Evolutionary conservation across 2,329 filamentous ascomycete genomes (phyloP), one percentile per base, ranked within the genome.

Genomic region (Neopestalotiopsis sp.): DNA sequence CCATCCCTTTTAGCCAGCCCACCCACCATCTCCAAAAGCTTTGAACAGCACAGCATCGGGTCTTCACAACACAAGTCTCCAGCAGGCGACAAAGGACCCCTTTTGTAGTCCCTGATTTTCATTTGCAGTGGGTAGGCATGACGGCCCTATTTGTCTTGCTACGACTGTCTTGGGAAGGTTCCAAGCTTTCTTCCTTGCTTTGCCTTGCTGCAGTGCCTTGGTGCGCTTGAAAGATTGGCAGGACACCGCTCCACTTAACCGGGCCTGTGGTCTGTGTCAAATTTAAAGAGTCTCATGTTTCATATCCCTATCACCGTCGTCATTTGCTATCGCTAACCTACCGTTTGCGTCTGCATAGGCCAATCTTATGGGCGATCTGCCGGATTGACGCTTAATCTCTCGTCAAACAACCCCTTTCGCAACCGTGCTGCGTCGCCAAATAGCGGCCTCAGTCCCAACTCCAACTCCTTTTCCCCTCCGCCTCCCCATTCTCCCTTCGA

Each of bases 391-490:
- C 83, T 92, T 79, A 91, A 90, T 81, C 88, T 94, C 76, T 90
- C 91, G 80, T 94, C 92, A 79, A 94, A 94, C 86, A 95, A 95
- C 78, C 92, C 92, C 71, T 95, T 89, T 76, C 91, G 92, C 83
- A 93, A 93, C 80, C 89, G 91, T 76, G 89, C 90, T 72, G 84
- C 85, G 49, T 93, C 91, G 72, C 91, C 88, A 77, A 67, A 67
- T 67, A 77, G 70, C 72, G 75, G 77, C 75, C 32, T 67, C 42
- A 67, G 67, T 34, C 56, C 69, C 32, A 42, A 59, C 49, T 34
- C 34, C 62, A 62, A 17, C 66, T 60, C 59, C 58, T 83, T 75
- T 72, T 77, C 75, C 76, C 77, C 74, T 80, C 81, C 79, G 24
- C 74, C 75, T 70, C 83, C 82, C 73, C 81, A 80, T 71, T 91